Evolutionary conservation across 345 rosid species (phyloP), one percentile per base, ranked within the genome.

Genomic region (Firmiana major): DNA sequence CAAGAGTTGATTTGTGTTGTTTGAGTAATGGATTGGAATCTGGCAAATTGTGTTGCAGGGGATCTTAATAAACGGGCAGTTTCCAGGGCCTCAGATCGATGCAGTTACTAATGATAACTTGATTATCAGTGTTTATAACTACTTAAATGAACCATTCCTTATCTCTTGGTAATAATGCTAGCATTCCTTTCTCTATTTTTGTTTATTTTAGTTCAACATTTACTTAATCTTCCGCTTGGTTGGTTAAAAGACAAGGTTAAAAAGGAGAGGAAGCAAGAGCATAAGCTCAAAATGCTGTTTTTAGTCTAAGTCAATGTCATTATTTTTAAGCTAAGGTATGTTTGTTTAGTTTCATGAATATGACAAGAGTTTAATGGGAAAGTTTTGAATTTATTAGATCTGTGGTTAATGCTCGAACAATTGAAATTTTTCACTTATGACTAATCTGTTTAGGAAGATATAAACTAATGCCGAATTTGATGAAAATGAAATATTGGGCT

Each of bases 61-160:
- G 42, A 88, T 91, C 78, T 78, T 91, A 87, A 91, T 90, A 48
- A 90, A 91, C 74, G 92, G 97, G 77, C 90, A 84, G 79, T 91
- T 91, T 75, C 97, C 93, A 19, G 97, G 97, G 75, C 97, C 97
- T 6, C 90, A 90, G 15, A 86, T 91, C 31, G 93, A 89, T 74
- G 90, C 87, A 0, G 73, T 91, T 31, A 90, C 93, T 0, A 90
- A 90, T 49, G 93, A 88, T 54, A 91, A 91, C 78, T 63, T 91
- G 75, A 85, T 91, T 49, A 80, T 90, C 76, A 90, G 76, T 65
- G 93, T 91, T 71, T 90, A 80, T 82, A 91, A 91, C 84, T 88
- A 91, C 76, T 79, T 91, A 11, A 83, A 74, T 40, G 93, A 90
- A 51, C 92, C 97, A 4, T 88, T 91, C 78, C 93, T 91, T 40